Evolutionary conservation across 192 early-diverging fungal species (phyloP).

Genomic region (Coemansia sp.): DNA sequence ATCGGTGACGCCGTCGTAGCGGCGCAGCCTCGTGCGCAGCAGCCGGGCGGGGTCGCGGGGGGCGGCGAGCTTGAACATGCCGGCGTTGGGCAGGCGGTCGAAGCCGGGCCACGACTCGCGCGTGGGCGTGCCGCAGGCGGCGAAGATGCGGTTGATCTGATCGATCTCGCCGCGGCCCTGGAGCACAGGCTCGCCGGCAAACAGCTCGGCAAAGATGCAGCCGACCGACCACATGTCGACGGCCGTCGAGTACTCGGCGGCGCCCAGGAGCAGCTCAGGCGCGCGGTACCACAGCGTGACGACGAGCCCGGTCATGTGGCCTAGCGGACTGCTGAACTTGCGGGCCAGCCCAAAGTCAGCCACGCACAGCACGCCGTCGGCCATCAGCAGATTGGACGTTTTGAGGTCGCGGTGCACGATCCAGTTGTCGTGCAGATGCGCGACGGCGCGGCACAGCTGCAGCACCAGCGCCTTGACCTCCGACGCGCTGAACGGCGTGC

Average conservation of each 20-base stretch:
- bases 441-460: constrained; percentile 74
- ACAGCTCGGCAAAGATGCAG: constrained; percentile 95
- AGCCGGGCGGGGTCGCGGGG: constrained; percentile 38
- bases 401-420: constrained; percentile 92
- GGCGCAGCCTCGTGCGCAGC: constrained; percentile 46
- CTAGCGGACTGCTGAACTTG: constrained; percentile 73
- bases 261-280: constrained; percentile 89
- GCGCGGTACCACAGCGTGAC: constrained; percentile 97
- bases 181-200: constrained; percentile 77
- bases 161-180: constrained; percentile 78
- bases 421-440: constrained; percentile 81
- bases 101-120: constrained; percentile 74
- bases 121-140: constrained; percentile 81
- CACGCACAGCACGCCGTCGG: constrained; percentile 81
- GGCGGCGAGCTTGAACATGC: constrained; percentile 65
- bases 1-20: constrained; percentile 57
- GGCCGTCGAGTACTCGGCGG: constrained; percentile 74
- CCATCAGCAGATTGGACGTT: constrained; percentile 76
- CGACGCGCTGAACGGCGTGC: constrained; percentile 70
- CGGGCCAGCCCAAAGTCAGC: constrained; percentile 97
- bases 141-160: constrained; percentile 81
- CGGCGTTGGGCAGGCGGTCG: constrained; percentile 58
- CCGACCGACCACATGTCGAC: constrained; percentile 98
- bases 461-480: constrained; percentile 79
- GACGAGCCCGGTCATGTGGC: constrained; percentile 84